Evolutionary conservation across 139 green algal species (phyloP).

Genomic region (Auxenochlorella protothecoides): DNA sequence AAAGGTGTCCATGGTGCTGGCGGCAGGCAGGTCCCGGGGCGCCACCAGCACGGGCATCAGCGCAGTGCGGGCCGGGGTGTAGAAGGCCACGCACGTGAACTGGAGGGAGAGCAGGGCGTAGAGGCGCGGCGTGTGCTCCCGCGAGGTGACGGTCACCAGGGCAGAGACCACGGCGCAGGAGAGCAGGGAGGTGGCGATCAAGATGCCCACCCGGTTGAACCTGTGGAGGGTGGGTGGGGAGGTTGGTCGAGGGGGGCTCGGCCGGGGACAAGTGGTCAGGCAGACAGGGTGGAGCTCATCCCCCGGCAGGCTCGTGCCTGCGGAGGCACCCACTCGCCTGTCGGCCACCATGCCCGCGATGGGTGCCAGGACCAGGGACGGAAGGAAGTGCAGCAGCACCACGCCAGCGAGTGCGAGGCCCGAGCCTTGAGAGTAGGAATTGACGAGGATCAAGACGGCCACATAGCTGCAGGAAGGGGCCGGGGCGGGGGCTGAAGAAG

Average conservation of each 20-base stretch:
- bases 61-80: constrained; percentile 30
- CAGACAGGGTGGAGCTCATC: no score
- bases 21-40: constrained; percentile 21
- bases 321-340: constrained; percentile 5
- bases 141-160: constrained; percentile 8
- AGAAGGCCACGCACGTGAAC: constrained; percentile 24
- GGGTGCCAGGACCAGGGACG: constrained; percentile 31
- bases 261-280: no score
- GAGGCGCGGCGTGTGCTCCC: constrained; percentile 6
- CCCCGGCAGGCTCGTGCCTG: no score
- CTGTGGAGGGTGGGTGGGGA: constrained; percentile 7
- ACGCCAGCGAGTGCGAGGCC: constrained; percentile 23
- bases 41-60: constrained; percentile 31
- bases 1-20: constrained; percentile 37
- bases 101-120: constrained; percentile 29
- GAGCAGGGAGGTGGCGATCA: constrained; percentile 7
- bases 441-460: constrained; percentile 21
- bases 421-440: constrained; percentile 14
- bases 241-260: no score
- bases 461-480: constrained; percentile 18
- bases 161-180: constrained; percentile 2
- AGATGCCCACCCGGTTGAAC: constrained; percentile 20
- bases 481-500: no score
- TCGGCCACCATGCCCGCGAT: constrained; percentile 36
- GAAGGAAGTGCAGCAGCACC: constrained; percentile 30